Conservation (phyloP, 805 yeast genomes). For the Cyberlindnera saturnus region DNA sequence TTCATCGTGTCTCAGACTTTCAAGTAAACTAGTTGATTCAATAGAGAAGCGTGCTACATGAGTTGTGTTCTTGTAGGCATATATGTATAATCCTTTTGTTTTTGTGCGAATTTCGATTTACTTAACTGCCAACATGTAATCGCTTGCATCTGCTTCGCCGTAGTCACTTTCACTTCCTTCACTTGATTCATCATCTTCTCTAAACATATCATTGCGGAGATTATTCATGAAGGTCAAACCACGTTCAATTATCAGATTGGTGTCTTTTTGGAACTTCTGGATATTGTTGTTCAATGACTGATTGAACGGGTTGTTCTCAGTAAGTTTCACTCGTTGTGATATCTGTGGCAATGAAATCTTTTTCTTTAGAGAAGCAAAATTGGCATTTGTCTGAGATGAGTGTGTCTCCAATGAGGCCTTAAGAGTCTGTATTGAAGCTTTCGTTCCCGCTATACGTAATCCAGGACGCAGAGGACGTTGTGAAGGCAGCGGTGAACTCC, state of each 20-base stretch:
- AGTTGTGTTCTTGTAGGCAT: background rate
- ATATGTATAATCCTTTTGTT: background rate
- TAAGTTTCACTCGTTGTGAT: slow-evolving; percentile 3
- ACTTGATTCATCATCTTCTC: slow-evolving; percentile 20
- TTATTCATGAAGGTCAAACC: slow-evolving; percentile 17
- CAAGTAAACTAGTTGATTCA: slow-evolving; percentile 21
- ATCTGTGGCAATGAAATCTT: slow-evolving; percentile 19
- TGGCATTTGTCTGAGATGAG: slow-evolving; percentile 7
- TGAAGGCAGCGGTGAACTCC: slow-evolving; percentile 4
- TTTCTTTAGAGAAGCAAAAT: slow-evolving; percentile 17
- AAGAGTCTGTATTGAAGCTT: slow-evolving; percentile 12
- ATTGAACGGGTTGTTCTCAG: slow-evolving; percentile 6
- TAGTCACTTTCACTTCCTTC: slow-evolving; percentile 15
- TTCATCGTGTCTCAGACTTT: slow-evolving; percentile 81
- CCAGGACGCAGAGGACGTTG: background rate
- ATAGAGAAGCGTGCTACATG: background rate
- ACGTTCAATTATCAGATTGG: slow-evolving; percentile 16
- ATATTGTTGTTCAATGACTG: slow-evolving; percentile 12
- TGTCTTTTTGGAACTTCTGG: slow-evolving; percentile 21
- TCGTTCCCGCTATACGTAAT: slow-evolving; percentile 3
- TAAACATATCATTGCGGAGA: slow-evolving; percentile 26
- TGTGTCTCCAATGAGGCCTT: slow-evolving; percentile 3
- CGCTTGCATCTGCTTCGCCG: slow-evolving; percentile 24
- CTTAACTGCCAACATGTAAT: slow-evolving; percentile 21
- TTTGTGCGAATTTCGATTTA: slow-evolving; percentile 1